Conservation (phyloP, 2,329 filamentous ascomycete genomes). For the Teratosphaeriaceae sp. region DNA sequence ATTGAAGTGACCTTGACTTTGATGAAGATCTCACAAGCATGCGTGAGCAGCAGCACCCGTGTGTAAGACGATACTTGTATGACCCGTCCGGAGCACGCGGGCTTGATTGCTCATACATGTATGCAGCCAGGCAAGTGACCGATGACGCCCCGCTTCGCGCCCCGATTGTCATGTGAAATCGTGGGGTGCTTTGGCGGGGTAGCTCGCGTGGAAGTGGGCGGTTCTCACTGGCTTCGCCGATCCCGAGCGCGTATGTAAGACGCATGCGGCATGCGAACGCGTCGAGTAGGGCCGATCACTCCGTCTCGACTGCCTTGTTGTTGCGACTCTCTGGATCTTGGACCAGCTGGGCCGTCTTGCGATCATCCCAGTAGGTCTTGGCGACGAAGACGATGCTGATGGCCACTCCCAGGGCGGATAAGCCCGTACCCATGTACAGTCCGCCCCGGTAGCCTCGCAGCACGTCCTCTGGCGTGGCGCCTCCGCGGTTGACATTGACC, state of each 20-base stretch:
- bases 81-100: background rate
- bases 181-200: slow-evolving; percentile 5
- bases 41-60: too few relatives aligned
- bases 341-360: background rate
- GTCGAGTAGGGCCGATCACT: background rate
- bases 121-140: too few relatives aligned
- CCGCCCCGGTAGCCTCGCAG: slow-evolving; percentile 36
- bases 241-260: too few relatives aligned
- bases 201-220: background rate
- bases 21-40: background rate
- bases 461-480: slow-evolving; percentile 26
- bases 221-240: background rate
- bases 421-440: slow-evolving; percentile 34
- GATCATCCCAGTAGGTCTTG: slow-evolving; percentile 11
- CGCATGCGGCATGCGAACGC: background rate
- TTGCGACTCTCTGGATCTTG: background rate
- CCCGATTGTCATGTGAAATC: too few relatives aligned
- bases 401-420: slow-evolving; percentile 22
- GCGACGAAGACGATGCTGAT: slow-evolving; percentile 22
- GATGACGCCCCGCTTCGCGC: too few relatives aligned
- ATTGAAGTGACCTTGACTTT: background rate
- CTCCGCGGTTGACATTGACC: slow-evolving; percentile 37
- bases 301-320: background rate
- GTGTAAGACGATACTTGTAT: too few relatives aligned
- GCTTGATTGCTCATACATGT: too few relatives aligned